Evolutionary conservation across 768 basidiomycete genomes (phyloP), one percentile per base, ranked within the genome.

Genomic region (Cystobasidium onofrii): DNA sequence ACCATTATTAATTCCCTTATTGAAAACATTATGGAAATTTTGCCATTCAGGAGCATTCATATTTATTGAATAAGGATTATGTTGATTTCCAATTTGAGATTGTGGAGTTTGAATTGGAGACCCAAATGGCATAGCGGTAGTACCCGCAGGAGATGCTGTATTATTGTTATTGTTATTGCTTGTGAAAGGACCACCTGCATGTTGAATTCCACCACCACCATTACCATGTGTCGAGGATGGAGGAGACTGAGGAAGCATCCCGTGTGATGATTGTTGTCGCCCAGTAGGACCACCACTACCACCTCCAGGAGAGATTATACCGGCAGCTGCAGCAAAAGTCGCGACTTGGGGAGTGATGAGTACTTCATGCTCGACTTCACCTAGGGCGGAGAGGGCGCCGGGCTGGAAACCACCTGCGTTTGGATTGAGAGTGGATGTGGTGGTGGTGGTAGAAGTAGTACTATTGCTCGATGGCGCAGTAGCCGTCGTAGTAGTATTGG

Each of bases 361-460:
- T 1, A 74, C 76, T 34, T 79, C 79, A 61, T 78, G 69, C 44
- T 76, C 73, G 60, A 78, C 77, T 73, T 79, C 78, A 72, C 36
- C 43, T 43, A 79, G 77, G 87, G 36, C 90, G 88, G 63, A 89
- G 78, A 72, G 83, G 54, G 75, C 89, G 87, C 46, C 78, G 77
- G 54, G 83, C 82, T 76, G 86, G 86, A 75, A 77, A 55, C 80
- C 76, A 77, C 88, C 41, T 76, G 81, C 80, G 89, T 88, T 77
- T 88, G 89, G 41, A 71, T 74, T 80, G 71, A 76, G 77, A 15
- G 39, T 60, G 33, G 69, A 73, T 39, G 50, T 34, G 52, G 76
- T 61, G 66, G 75, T 39, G 39, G 39, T 39, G 15, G 39, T 39
- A 15, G 39, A 39, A n/a, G n/a, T n/a, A n/a, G n/a, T n/a, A 41